These are phyloP conservation scores for Diutina ranongensis DNA, from an alignment of 1,139 yeast genomes.

Conservation along the genomic window DNA sequence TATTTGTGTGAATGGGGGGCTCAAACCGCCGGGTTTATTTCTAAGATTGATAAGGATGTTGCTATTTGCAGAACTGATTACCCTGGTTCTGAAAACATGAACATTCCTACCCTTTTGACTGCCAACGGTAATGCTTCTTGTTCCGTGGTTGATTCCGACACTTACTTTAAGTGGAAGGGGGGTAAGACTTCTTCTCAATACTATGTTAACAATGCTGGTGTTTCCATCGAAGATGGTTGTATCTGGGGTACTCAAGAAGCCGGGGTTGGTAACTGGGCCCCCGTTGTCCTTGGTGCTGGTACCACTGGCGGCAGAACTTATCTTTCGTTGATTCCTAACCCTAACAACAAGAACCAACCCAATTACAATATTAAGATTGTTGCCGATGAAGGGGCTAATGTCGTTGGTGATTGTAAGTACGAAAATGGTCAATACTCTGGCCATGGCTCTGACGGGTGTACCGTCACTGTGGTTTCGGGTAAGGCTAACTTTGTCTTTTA, in stretches of 20 bases:
- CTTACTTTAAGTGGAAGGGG: conserved; percentile 77
- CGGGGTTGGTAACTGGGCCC: conserved; percentile 97
- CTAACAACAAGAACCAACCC: conserved; percentile 68
- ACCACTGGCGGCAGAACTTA: conserved; percentile 66
- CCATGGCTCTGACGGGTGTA: conserved; percentile 71
- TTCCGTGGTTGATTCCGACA: conserved; percentile 66
- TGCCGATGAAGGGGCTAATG: conserved; percentile 37
- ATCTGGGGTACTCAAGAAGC: conserved; percentile 78
- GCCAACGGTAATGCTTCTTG: conserved; percentile 59
- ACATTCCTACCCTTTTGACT: conserved; percentile 70
- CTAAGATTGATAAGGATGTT: conserved; percentile 51
- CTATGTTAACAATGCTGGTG: conserved; percentile 96
- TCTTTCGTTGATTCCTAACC: conserved; percentile 90
- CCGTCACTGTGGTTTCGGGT: conserved; percentile 80
- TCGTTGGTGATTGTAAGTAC: conserved; percentile 73
- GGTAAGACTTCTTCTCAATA: conserved; percentile 85
- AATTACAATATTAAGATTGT: conserved; percentile 83
- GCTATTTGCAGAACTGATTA: conserved; percentile 96
- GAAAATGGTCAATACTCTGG: conserved; percentile 70
- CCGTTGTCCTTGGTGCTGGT: conserved; percentile 92
- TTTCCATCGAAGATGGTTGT: conserved; percentile 80
- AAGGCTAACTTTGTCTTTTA: conserved; percentile 65
- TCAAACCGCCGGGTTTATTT: conserved; percentile 55
- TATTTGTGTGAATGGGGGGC: conserved; percentile 81
- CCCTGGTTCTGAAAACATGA: conserved; percentile 99